Conservation (phyloP, 768 basidiomycete genomes). For the Mycena chlorophos region DNA sequence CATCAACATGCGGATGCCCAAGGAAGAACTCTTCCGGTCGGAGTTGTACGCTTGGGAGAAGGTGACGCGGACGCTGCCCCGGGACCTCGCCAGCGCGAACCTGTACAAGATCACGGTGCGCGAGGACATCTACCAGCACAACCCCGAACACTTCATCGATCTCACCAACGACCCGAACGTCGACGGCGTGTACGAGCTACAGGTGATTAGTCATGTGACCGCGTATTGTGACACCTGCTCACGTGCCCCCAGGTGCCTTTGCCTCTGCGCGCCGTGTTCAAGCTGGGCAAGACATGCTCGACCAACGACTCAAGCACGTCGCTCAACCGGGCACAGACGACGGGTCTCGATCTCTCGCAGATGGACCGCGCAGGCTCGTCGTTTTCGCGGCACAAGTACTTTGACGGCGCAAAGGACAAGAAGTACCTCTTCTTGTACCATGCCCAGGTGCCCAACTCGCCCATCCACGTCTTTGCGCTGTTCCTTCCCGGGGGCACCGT, state of each 20-base stretch:
- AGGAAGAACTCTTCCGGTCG: constrained; percentile 64
- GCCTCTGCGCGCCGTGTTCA: constrained; percentile 75
- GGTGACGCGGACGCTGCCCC: constrained; percentile 76
- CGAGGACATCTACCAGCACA: constrained; percentile 81
- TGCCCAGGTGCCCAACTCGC: constrained; percentile 66
- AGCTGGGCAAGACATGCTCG: constrained; percentile 80
- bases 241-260: constrained; percentile 66
- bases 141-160: constrained; percentile 89
- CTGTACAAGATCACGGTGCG: constrained; percentile 82
- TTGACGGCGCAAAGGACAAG: constrained; percentile 64
- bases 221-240: constrained; percentile 1
- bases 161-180: constrained; percentile 92
- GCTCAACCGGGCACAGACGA: constrained; percentile 77
- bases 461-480: constrained; percentile 84
- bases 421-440: constrained; percentile 92
- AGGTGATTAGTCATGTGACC: constrained; percentile 50
- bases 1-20: constrained; percentile 77
- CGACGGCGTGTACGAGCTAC: constrained; percentile 91
- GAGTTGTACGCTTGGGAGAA: constrained; percentile 71
- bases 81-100: constrained; percentile 72
- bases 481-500: constrained; percentile 73
- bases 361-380: constrained; percentile 64
- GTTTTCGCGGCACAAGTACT: constrained; percentile 65
- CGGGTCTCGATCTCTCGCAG: constrained; percentile 81
- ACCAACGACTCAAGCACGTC: constrained; percentile 66